A percentile compares a stretch with the other conserved stretches of the same genome.
Evolutionary conservation across 306 rosid species (phyloP).

Genomic region (Lablab purpureus): DNA sequence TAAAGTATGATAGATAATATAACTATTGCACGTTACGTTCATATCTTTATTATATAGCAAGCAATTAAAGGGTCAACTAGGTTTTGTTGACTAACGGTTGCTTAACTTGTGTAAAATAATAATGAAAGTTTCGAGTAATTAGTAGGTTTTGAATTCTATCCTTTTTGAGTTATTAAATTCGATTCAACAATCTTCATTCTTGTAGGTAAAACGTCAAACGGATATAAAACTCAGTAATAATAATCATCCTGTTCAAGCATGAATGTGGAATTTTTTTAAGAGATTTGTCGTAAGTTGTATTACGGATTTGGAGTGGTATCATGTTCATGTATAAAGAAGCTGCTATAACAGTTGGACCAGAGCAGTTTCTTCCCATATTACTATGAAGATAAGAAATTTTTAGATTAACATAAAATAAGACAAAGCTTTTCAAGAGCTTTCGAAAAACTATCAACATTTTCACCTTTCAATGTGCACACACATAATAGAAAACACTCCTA

Average conservation of each 20-base stretch:
- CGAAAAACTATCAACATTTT: slow-evolving; percentile 7
- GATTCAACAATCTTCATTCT: slow-evolving; percentile 14
- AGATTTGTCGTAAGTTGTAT: not conserved
- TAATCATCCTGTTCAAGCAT: slow-evolving; percentile 25
- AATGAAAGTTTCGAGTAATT: slow-evolving; percentile 40
- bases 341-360: not conserved
- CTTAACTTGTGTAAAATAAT: slow-evolving; percentile 42
- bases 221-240: not conserved
- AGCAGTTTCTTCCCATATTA: not conserved
- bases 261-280: not conserved
- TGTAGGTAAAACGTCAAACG: slow-evolving; percentile 38
- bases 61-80: not conserved
- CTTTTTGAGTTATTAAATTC: not conserved
- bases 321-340: not conserved
- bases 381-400: not conserved
- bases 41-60: not conserved
- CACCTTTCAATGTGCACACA: not conserved
- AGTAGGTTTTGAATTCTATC: slow-evolving; percentile 38
- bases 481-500: slow-evolving; percentile 2
- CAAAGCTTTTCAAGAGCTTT: slow-evolving; percentile 25
- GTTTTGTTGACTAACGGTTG: slow-evolving; percentile 26
- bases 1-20: slow-evolving; percentile 26
- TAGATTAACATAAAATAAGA: slow-evolving; percentile 18
- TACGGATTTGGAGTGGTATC: not conserved
- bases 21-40: not conserved